phyloP scores from a whole-genome alignment of 2,329 filamentous ascomycete species.

The Geoglossum cookeanum region DNA sequence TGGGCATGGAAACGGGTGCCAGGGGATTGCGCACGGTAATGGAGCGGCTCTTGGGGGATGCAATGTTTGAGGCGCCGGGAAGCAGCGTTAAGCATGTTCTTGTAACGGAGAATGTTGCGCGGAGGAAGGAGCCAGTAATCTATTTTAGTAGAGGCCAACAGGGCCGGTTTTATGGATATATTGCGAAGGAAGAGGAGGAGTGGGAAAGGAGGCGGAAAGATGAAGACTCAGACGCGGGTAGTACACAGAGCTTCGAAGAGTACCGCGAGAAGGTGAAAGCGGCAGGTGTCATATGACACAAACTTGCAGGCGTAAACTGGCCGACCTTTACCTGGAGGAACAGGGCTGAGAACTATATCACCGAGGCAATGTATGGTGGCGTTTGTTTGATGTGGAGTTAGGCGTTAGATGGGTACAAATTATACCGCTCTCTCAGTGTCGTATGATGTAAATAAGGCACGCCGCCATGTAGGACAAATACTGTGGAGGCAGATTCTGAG shows the following conservation, averaged over 20 bases:
- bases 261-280: slow-evolving; percentile 22
- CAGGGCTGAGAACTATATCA: neutral
- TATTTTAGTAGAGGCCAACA: slow-evolving; percentile 33
- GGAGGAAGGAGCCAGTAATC: slow-evolving; percentile 35
- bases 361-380: neutral
- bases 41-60: slow-evolving; percentile 57
- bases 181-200: slow-evolving; percentile 29
- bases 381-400: neutral
- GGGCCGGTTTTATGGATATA: slow-evolving; percentile 29
- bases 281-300: slow-evolving; percentile 10
- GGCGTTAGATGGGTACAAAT: neutral
- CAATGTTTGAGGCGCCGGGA: slow-evolving; percentile 61
- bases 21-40: slow-evolving; percentile 63
- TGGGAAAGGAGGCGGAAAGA: slow-evolving; percentile 22
- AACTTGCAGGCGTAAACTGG: neutral
- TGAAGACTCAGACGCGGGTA: slow-evolving; percentile 12
- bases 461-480: neutral
- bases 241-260: slow-evolving; percentile 22
- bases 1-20: slow-evolving; percentile 57
- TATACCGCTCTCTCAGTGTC: neutral
- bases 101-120: slow-evolving; percentile 50
- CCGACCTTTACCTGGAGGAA: neutral
- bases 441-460: neutral
- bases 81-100: slow-evolving; percentile 47
- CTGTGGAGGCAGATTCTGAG: too few species aligned